Percentiles rank a stretch among this genome's conserved stretches.
These are phyloP conservation scores for Apocynum venetum DNA, from an alignment of 257 asterid genomes.

Conservation along the genomic window DNA sequence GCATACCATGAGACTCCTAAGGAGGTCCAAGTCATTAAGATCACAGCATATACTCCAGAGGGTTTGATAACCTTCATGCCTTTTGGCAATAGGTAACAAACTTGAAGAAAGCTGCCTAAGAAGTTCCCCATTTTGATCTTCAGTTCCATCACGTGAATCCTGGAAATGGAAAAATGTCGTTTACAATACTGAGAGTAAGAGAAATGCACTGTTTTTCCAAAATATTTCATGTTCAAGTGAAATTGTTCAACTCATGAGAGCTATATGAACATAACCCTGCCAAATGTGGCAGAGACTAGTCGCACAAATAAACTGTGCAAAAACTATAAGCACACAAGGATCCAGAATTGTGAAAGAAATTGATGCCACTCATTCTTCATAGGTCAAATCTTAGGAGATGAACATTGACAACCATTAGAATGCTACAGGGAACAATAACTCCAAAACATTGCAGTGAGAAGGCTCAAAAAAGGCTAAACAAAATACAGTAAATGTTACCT, in stretches of 20 bases:
- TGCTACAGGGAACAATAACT: neutral
- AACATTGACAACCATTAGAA: neutral
- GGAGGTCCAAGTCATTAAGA: conserved; percentile 72
- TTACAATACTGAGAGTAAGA: neutral
- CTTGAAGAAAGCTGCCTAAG: conserved; percentile 58
- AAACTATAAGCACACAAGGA: neutral
- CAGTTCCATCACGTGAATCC: conserved; percentile 45
- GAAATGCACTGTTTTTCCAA: neutral
- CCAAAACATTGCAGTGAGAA: neutral
- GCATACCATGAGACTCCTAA: conserved; percentile 76
- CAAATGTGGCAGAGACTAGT: neutral
- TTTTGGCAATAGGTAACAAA: conserved; percentile 66
- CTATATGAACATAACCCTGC: neutral
- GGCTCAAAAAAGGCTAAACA: neutral
- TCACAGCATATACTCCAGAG: conserved; percentile 82
- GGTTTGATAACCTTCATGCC: conserved; percentile 80
- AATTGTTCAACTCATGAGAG: neutral
- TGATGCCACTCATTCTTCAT: neutral
- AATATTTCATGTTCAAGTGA: neutral
- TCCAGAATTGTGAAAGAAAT: neutral
- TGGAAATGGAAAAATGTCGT: conserved; percentile 23
- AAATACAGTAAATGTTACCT: neutral
- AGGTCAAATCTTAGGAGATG: neutral
- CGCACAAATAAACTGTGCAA: neutral
- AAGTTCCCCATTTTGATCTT: conserved; percentile 46